phyloP scores from a whole-genome alignment of 495 filamentous ascomycete species.

The Xylaria acuta region DNA sequence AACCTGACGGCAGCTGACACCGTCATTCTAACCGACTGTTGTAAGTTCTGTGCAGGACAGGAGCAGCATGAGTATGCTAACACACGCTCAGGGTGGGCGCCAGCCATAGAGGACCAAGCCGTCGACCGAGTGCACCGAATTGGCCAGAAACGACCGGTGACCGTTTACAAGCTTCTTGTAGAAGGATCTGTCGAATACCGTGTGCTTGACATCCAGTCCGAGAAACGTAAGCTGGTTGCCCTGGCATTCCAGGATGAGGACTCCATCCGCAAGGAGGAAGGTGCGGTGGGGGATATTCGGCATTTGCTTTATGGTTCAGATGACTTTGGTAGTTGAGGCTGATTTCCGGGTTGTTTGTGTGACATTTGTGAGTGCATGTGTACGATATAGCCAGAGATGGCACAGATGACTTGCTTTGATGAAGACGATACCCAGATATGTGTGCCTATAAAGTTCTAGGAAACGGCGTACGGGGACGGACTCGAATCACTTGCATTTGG shows the following conservation, averaged over 20 bases:
- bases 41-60: conserved; percentile 32
- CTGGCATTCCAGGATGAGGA: conserved; percentile 73
- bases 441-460: background rate
- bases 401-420: background rate
- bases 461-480: background rate
- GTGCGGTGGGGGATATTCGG: conserved; percentile 16
- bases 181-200: conserved; percentile 85
- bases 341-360: background rate
- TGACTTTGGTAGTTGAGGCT: background rate
- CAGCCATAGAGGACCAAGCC: conserved; percentile 92
- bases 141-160: conserved; percentile 79
- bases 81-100: conserved; percentile 73
- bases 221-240: conserved; percentile 80
- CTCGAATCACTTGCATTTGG: background rate
- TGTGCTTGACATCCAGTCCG: conserved; percentile 79
- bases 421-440: background rate
- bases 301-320: conserved; percentile 22
- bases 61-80: conserved; percentile 28
- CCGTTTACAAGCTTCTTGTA: conserved; percentile 83
- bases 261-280: conserved; percentile 21
- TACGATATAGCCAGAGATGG: background rate
- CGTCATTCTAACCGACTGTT: conserved; percentile 82
- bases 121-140: conserved; percentile 89
- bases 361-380: background rate
- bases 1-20: conserved; percentile 91